phyloP scores from a whole-genome alignment of 176 grass and related monocot species.

The Metroxylon sagu region DNA sequence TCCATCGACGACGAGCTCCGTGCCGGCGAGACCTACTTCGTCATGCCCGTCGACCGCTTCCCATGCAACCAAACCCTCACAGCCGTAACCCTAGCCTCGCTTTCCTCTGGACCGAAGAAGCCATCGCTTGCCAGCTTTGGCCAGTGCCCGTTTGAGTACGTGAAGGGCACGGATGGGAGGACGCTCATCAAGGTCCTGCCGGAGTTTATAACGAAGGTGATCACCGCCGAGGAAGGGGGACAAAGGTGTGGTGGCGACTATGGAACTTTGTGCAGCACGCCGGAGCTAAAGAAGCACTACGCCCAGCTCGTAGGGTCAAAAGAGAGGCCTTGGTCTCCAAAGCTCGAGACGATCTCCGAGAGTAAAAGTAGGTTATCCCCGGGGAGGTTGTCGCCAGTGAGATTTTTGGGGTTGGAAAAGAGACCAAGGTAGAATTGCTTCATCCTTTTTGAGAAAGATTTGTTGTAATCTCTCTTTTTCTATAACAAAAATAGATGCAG shows the following conservation, averaged over 20 bases:
- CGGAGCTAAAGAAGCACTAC: constrained; percentile 80
- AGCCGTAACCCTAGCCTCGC: constrained; percentile 50
- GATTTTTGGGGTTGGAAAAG: too few relatives aligned
- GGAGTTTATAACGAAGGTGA: constrained; percentile 67
- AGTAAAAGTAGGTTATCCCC: constrained; percentile 5
- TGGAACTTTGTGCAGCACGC: constrained; percentile 49
- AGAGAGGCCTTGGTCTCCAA: constrained; percentile 44
- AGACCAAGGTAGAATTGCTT: too few relatives aligned
- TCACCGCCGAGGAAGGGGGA: constrained; percentile 18
- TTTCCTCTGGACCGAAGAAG: constrained; percentile 27
- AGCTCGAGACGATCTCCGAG: constrained; percentile 67
- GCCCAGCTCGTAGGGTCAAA: constrained; percentile 48
- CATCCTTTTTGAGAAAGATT: too few relatives aligned
- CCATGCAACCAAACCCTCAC: constrained; percentile 46
- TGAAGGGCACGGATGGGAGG: constrained; percentile 43
- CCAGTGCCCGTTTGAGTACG: constrained; percentile 64
- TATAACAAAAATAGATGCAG: too few relatives aligned
- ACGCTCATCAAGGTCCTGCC: constrained; percentile 49
- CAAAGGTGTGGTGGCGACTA: neutral
- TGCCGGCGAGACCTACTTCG: constrained; percentile 61
- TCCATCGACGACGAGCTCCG: constrained; percentile 38
- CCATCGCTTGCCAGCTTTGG: constrained; percentile 18
- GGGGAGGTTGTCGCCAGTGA: too few relatives aligned
- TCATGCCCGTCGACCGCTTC: constrained; percentile 46
- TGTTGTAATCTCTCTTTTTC: too few relatives aligned